These are phyloP conservation scores for Boletus eberwhitei DNA, from an alignment of 768 basidiomycete species.

Conservation along the genomic window DNA sequence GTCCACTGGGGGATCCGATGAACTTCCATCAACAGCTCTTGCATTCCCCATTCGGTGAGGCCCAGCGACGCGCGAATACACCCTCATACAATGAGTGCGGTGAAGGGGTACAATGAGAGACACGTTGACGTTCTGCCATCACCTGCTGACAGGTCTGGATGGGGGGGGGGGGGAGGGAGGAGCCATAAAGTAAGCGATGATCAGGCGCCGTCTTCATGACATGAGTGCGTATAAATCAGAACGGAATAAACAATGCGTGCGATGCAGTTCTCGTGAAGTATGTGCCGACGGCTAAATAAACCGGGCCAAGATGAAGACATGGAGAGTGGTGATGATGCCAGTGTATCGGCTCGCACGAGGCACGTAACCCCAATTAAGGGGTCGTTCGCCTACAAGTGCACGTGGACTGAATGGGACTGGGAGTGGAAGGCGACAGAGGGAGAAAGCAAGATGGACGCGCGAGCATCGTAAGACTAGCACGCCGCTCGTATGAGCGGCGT, in stretches of 20 bases:
- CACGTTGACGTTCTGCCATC: slow-evolving; percentile 25
- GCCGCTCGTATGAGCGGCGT: slow-evolving; percentile 45
- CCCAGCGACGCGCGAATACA: slow-evolving; percentile 26
- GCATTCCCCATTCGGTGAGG: no score
- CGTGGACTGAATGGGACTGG: slow-evolving; percentile 52
- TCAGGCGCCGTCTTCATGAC: slow-evolving; percentile 40
- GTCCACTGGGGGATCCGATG: no score
- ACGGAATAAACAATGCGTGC: slow-evolving; percentile 43
- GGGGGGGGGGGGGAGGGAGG: background rate
- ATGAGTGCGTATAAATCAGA: slow-evolving; percentile 36
- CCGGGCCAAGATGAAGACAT: no score
- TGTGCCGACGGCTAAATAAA: slow-evolving; percentile 22
- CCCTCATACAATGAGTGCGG: slow-evolving; percentile 37
- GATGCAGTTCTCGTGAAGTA: slow-evolving; percentile 23
- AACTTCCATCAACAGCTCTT: slow-evolving; percentile 13
- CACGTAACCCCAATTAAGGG: slow-evolving; percentile 80
- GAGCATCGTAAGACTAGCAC: slow-evolving; percentile 52
- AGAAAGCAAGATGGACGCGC: slow-evolving; percentile 46
- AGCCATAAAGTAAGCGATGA: slow-evolving; percentile 40
- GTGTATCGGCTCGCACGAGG: slow-evolving; percentile 71
- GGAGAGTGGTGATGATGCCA: slow-evolving; percentile 42
- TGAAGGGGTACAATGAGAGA: slow-evolving; percentile 21
- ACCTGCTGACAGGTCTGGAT: slow-evolving; percentile 19
- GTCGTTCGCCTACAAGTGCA: slow-evolving; percentile 68
- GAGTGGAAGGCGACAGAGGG: slow-evolving; percentile 40